These are phyloP conservation scores for Russula emetica DNA, from an alignment of 768 basidiomycete genomes.

Conservation along the genomic window DNA sequence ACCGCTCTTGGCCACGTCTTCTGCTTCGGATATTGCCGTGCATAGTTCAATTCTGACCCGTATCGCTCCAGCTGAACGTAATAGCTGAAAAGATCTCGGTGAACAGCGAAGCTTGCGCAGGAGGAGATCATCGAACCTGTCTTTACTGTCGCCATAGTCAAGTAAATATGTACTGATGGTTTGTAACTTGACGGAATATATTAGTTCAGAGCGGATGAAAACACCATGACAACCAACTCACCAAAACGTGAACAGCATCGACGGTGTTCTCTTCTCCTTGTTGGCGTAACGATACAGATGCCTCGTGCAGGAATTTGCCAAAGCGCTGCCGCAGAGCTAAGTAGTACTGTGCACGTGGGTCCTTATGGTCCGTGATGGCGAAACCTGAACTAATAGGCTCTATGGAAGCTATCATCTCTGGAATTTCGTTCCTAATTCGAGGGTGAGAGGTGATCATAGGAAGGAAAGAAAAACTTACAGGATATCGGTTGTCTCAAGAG, in stretches of 20 bases:
- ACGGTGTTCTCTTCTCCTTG: slow-evolving; percentile 80
- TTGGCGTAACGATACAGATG: slow-evolving; percentile 59
- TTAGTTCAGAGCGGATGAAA: neutral
- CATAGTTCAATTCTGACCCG: slow-evolving; percentile 57
- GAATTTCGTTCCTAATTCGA: slow-evolving; percentile 56
- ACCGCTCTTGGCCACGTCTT: slow-evolving; percentile 74
- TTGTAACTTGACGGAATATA: slow-evolving; percentile 43
- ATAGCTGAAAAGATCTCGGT: slow-evolving; percentile 40
- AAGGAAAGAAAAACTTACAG: slow-evolving; percentile 44
- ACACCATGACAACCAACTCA: slow-evolving; percentile 30
- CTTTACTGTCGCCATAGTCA: slow-evolving; percentile 70
- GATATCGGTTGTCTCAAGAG: slow-evolving; percentile 57
- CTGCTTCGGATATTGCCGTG: slow-evolving; percentile 63
- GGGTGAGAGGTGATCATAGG: neutral
- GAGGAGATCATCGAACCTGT: slow-evolving; percentile 39
- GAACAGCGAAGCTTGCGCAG: slow-evolving; percentile 20
- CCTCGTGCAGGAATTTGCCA: slow-evolving; percentile 64
- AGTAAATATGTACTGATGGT: slow-evolving; percentile 69
- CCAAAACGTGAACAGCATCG: slow-evolving; percentile 72
- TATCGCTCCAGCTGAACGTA: slow-evolving; percentile 55
- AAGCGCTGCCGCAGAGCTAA: slow-evolving; percentile 53
- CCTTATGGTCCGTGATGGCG: slow-evolving; percentile 59
- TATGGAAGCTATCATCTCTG: slow-evolving; percentile 70
- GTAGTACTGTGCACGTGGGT: slow-evolving; percentile 48
- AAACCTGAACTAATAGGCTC: slow-evolving; percentile 63